Conservation (phyloP, 78 protist genomes). For the Protostelium mycophagum region DNA sequence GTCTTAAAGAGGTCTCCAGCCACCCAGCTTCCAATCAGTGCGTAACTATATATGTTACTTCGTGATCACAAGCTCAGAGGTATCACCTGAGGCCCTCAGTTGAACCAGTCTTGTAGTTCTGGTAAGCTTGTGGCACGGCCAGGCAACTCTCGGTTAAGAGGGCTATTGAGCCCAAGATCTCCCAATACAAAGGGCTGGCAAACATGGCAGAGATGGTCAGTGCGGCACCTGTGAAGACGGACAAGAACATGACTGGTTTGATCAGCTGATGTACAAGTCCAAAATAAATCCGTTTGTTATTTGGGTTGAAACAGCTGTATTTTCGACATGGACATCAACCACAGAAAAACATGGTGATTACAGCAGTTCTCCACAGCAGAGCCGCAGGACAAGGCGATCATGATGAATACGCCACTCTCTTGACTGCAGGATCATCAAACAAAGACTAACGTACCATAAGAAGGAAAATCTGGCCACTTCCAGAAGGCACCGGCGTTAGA, state of each 20-base stretch:
- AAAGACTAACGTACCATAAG: not conserved
- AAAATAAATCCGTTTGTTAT: not conserved
- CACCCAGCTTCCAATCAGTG: conserved; percentile 59
- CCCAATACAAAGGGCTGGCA: conserved; percentile 20
- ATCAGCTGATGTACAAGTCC: too few relatives aligned
- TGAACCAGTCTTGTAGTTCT: conserved; percentile 48
- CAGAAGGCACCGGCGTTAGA: not conserved
- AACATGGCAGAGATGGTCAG: conserved; percentile 4
- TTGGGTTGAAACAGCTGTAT: not conserved
- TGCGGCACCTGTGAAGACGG: conserved; percentile 14
- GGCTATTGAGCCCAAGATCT: conserved; percentile 50
- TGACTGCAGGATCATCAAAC: not conserved
- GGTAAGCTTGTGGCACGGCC: conserved; percentile 62
- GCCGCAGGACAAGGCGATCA: too few relatives aligned
- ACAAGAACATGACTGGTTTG: conserved; percentile 8
- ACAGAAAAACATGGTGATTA: too few relatives aligned
- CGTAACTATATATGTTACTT: conserved; percentile 9
- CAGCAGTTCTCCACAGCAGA: too few relatives aligned
- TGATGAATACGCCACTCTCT: too few relatives aligned
- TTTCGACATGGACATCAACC: too few relatives aligned
- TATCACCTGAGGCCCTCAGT: conserved; percentile 55
- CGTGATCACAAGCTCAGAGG: not conserved
- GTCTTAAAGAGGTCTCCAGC: conserved; percentile 65
- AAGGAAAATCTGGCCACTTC: not conserved
- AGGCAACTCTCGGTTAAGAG: conserved; percentile 49